Percentiles rank a stretch among this genome's conserved stretches.
These are phyloP conservation scores for Chlorophyllum brunneum DNA, from an alignment of 768 basidiomycete species.

Conservation along the genomic window DNA sequence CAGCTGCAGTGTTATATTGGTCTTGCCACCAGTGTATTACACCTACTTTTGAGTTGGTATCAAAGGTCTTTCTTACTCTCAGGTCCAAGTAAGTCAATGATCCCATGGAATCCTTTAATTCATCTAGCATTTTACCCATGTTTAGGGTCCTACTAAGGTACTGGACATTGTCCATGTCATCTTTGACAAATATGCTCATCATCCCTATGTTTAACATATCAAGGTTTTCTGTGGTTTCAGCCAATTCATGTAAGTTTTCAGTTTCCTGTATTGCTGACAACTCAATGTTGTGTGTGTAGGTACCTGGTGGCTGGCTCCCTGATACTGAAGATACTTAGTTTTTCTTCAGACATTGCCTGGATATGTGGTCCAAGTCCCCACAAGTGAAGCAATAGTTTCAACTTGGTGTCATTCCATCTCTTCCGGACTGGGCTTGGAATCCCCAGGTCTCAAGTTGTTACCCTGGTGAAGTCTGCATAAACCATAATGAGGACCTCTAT, in stretches of 20 bases:
- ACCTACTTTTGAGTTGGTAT: too few relatives aligned
- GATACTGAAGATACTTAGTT: conserved; percentile 12
- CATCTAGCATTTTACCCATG: background rate
- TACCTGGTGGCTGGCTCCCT: conserved; percentile 15
- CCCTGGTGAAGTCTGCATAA: too few relatives aligned
- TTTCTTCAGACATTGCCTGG: conserved; percentile 24
- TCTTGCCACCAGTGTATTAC: too few relatives aligned
- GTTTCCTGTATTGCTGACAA: conserved; percentile 2
- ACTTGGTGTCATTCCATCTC: conserved; percentile 12
- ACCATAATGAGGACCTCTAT: too few relatives aligned
- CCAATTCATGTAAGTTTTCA: background rate
- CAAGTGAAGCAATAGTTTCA: conserved; percentile 26
- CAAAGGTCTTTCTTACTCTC: too few relatives aligned
- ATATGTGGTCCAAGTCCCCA: conserved; percentile 23
- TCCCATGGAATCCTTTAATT: too few relatives aligned
- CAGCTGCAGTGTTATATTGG: too few relatives aligned
- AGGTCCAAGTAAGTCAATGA: too few relatives aligned
- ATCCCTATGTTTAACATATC: conserved; percentile 10
- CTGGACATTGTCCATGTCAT: background rate
- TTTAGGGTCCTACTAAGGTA: background rate
- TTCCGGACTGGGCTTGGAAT: background rate
- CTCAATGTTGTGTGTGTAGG: conserved; percentile 12
- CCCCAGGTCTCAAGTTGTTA: background rate
- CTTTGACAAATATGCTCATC: background rate
- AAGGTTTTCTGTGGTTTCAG: conserved; percentile 12